Evolutionary conservation across 2,329 filamentous ascomycete genomes (phyloP), one percentile per base, ranked within the genome.

Genomic region (Akanthomyces dipterigenus): DNA sequence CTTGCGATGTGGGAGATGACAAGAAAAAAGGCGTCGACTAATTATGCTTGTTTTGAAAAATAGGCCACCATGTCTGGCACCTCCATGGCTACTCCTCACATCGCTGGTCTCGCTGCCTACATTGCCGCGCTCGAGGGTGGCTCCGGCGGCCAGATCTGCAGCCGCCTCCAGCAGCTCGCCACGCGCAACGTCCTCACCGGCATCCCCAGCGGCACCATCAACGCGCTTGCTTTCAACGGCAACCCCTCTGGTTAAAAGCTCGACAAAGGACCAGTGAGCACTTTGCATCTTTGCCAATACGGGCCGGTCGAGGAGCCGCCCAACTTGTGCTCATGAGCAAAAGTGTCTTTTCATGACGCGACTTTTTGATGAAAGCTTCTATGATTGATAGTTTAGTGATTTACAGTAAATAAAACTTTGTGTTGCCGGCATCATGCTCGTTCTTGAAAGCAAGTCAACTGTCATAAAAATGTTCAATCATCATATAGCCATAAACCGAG

Each of bases 211-310:
- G 73, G 76, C 64, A 83, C 79, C 57, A 66, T 70, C 67, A 85
- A 86, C 76, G 67, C 75, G 62, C 75, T 87, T 57, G 81, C 79
- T 62, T 85, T 82, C 74, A 86, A 86, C 73, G 80, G 80, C 63
- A 55, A 67, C 50, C 54, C 60, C 24, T 46, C 34, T 22, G 54
- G 36, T 9, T 62, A 54, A 28, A 26, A 8, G 31, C 3, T 24
- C 5, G 22, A 36, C 42, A 9, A 34, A 12, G 18, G 22, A 9
- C 20, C 9, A 4, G 7, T 28, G 12, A 38, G 12, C 34, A 24
- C 20, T 18, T 14, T 12, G 48, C 18, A 22, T n/a, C 20, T 24
- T 20, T n/a, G 11, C n/a, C 36, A 18, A 26, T 2, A 38, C 2
- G 34, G 24, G 14, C 14, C 2, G 38, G 9, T 22, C 8, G 2